These are phyloP conservation scores for Thelonectria discophora DNA, from an alignment of 2,329 filamentous ascomycete genomes.

Conservation along the genomic window DNA sequence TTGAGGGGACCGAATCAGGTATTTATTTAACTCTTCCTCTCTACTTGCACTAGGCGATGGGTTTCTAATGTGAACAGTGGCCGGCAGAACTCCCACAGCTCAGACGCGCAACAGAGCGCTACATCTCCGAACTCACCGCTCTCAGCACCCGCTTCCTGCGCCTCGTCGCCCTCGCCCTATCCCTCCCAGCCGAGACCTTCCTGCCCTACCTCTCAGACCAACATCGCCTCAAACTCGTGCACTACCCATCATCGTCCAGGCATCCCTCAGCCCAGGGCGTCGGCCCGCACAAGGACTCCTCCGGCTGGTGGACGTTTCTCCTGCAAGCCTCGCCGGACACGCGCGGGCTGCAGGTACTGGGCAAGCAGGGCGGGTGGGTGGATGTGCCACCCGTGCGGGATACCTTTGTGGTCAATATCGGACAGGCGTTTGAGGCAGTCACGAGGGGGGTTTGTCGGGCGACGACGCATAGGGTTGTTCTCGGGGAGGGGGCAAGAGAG, in stretches of 20 bases:
- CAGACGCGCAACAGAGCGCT: conserved; percentile 53
- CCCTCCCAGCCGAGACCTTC: conserved; percentile 58
- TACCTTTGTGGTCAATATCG: conserved; percentile 67
- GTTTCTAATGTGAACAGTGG: conserved; percentile 47
- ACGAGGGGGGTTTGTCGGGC: conserved; percentile 63
- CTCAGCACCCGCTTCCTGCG: conserved; percentile 63
- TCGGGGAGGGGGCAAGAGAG: conserved; percentile 41
- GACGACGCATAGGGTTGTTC: conserved; percentile 57
- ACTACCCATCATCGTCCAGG: conserved; percentile 58
- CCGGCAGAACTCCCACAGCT: conserved; percentile 48
- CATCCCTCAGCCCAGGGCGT: conserved; percentile 57
- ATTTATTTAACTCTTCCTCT: conserved; percentile 16
- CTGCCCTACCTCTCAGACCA: conserved; percentile 63
- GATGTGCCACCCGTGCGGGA: conserved; percentile 56
- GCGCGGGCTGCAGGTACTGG: conserved; percentile 61
- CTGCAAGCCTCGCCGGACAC: conserved; percentile 64
- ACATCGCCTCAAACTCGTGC: conserved; percentile 67
- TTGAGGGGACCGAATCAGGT: conserved; percentile 61
- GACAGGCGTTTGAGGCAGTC: conserved; percentile 66
- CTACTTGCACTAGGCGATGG: too few species aligned
- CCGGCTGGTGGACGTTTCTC: conserved; percentile 71
- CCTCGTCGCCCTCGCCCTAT: conserved; percentile 65
- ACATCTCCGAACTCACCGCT: conserved; percentile 60
- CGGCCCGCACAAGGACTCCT: conserved; percentile 70
- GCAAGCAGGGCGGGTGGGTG: conserved; percentile 58